Percentiles rank a stretch among this genome's conserved stretches.
Conservation (phyloP, 257 asterid species). For the Solanum piurae region DNA sequence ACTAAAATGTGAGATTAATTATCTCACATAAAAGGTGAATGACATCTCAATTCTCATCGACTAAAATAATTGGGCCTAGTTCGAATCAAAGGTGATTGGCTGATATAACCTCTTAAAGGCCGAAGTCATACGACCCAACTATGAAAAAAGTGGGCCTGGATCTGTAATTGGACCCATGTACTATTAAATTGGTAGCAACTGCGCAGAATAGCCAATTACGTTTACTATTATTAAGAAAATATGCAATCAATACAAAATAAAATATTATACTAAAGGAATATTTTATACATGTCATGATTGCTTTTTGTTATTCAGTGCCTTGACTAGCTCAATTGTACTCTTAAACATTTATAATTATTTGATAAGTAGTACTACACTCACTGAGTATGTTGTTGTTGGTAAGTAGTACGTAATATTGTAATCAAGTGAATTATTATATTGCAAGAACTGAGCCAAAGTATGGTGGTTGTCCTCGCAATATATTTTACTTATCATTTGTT, state of each 20-base stretch:
- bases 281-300: background rate
- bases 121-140: background rate
- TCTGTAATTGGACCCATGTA: background rate
- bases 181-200: background rate
- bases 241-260: too few relatives aligned
- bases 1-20: too few relatives aligned
- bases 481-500: background rate
- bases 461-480: background rate
- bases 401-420: too few relatives aligned
- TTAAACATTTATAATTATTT: background rate
- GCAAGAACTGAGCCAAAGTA: too few relatives aligned
- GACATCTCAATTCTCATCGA: background rate
- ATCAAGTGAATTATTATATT: too few relatives aligned
- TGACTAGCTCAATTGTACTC: background rate
- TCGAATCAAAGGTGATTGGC: background rate
- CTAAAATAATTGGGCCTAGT: background rate
- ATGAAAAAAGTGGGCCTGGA: background rate
- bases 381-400: too few relatives aligned
- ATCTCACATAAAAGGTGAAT: too few relatives aligned
- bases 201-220: background rate
- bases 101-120: background rate
- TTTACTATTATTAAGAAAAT: background rate
- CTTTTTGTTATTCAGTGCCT: background rate
- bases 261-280: too few relatives aligned
- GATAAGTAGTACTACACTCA: too few relatives aligned